A percentile compares a stretch with the other conserved stretches of the same genome.
Conservation (phyloP, 2,329 filamentous ascomycete genomes). For the Apiospora rasikravindrae region DNA sequence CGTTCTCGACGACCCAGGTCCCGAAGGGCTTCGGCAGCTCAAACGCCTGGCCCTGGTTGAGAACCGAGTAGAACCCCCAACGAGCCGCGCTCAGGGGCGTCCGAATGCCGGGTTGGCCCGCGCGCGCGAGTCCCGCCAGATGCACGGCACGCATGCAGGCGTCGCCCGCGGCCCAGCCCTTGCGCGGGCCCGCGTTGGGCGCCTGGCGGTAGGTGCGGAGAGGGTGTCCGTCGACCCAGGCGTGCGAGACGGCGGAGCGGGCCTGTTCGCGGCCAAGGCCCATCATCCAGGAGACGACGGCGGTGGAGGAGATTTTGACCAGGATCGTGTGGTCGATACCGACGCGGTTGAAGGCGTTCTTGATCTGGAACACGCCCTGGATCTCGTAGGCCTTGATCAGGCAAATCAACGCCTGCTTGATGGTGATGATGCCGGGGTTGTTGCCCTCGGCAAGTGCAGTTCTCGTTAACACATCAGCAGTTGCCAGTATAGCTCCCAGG, state of each 20-base stretch:
- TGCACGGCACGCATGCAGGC: constrained; percentile 47
- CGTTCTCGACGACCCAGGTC: constrained; percentile 34
- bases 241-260: constrained; percentile 43
- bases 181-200: constrained; percentile 43
- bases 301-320: constrained; percentile 47
- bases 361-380: constrained; percentile 43
- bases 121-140: constrained; percentile 36
- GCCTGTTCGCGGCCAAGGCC: constrained; percentile 41
- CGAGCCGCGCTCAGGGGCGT: constrained; percentile 37
- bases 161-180: constrained; percentile 49
- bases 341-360: constrained; percentile 44
- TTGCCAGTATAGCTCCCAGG: constrained; percentile 42
- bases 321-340: constrained; percentile 49
- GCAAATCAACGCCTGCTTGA: constrained; percentile 38
- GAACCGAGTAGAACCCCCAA: constrained; percentile 43
- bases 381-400: constrained; percentile 49
- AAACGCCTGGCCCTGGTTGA: constrained; percentile 27
- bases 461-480: constrained; percentile 38
- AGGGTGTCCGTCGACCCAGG: constrained; percentile 45
- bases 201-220: constrained; percentile 40
- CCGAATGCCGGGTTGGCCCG: constrained; percentile 30
- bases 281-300: constrained; percentile 44
- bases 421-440: constrained; percentile 32
- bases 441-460: constrained; percentile 19
- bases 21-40: constrained; percentile 29